These are phyloP conservation scores for Annona cherimola DNA, from an alignment of 164 flowering plant species.

Conservation along the genomic window DNA sequence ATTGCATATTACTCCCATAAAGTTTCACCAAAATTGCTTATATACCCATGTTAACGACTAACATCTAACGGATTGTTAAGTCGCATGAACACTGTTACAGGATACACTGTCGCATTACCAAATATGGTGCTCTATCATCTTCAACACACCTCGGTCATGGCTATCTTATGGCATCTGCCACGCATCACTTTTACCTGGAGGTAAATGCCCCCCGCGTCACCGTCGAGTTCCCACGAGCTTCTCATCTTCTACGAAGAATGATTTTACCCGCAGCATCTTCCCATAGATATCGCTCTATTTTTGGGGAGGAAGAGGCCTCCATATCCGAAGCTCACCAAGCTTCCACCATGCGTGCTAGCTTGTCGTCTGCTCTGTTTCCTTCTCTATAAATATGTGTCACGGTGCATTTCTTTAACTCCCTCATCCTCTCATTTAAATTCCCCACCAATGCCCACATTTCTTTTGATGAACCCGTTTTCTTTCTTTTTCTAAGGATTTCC, in stretches of 20 bases:
- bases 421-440: constrained; percentile 40
- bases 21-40: too few relatives aligned
- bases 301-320: constrained; percentile 47
- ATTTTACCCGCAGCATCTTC: constrained; percentile 62
- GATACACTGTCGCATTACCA: too few relatives aligned
- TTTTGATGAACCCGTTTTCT: constrained; percentile 23
- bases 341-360: constrained; percentile 61
- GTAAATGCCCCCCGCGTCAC: too few relatives aligned
- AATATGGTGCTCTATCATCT: too few relatives aligned
- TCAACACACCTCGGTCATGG: too few relatives aligned
- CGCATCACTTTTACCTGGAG: too few relatives aligned
- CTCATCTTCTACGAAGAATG: neutral
- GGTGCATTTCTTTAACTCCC: constrained; percentile 36
- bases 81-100: too few relatives aligned
- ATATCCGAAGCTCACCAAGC: constrained; percentile 37
- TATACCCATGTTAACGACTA: too few relatives aligned
- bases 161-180: too few relatives aligned
- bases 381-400: constrained; percentile 58
- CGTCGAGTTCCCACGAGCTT: constrained; percentile 1
- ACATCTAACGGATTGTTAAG: too few relatives aligned
- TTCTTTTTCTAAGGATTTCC: constrained; percentile 28
- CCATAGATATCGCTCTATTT: constrained; percentile 33
- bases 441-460: constrained; percentile 33
- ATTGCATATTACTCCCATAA: too few relatives aligned
- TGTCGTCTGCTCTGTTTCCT: constrained; percentile 71